These are phyloP conservation scores for Cucumis hystrix DNA, from an alignment of 306 rosid species.

Conservation along the genomic window DNA sequence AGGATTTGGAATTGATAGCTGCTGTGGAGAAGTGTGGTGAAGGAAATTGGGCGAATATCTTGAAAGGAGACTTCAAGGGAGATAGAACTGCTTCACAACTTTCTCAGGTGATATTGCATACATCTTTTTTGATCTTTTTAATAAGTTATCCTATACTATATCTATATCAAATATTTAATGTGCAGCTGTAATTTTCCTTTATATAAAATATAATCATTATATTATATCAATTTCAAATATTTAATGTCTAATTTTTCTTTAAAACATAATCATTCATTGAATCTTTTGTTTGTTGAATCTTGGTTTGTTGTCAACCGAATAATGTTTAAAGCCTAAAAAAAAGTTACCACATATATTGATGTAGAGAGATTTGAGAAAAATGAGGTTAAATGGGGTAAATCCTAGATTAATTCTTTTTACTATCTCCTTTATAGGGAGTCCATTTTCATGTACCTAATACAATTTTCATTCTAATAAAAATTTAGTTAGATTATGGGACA, in stretches of 20 bases:
- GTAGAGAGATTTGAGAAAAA: no score
- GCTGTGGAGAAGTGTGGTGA: conserved; percentile 67
- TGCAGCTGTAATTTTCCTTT: not conserved
- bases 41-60: conserved; percentile 82
- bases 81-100: conserved; percentile 61
- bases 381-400: no score
- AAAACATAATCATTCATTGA: not conserved
- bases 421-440: no score
- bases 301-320: no score
- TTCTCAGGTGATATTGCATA: conserved; percentile 43
- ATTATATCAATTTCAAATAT: not conserved
- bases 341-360: no score
- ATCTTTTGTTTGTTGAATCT: no score
- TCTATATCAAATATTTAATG: not conserved
- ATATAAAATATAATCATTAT: not conserved
- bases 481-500: not conserved
- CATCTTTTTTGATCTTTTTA: not conserved
- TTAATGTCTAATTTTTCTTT: not conserved
- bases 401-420: no score
- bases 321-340: no score
- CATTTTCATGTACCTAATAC: no score
- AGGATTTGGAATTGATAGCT: conserved; percentile 61
- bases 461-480: no score
- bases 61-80: conserved; percentile 50
- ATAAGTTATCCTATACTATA: not conserved